Conservation (phyloP, 441 rosid species). For the Hura crepitans region DNA sequence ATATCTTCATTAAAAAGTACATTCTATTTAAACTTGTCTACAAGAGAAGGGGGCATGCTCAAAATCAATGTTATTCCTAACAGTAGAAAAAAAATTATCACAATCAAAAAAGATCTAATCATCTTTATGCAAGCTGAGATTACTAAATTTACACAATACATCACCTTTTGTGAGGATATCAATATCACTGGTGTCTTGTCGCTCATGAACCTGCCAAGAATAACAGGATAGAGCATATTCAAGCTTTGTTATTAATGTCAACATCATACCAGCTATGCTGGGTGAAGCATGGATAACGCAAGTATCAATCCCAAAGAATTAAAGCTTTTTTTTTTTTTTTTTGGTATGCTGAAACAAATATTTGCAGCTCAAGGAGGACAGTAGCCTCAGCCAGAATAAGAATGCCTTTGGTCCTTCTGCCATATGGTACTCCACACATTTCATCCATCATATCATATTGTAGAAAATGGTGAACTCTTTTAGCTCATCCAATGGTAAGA, state of each 20-base stretch:
- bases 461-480: no score
- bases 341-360: background rate
- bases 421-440: no score
- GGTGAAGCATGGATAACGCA: background rate
- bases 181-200: slow-evolving; percentile 38
- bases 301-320: background rate
- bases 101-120: background rate
- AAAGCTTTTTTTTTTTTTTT: background rate
- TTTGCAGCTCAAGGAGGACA: slow-evolving; percentile 2
- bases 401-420: no score
- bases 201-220: slow-evolving; percentile 55
- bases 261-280: background rate
- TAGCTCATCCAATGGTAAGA: no score
- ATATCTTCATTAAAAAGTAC: background rate
- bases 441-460: no score
- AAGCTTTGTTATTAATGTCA: background rate
- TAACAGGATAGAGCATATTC: background rate
- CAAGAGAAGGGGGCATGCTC: background rate
- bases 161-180: slow-evolving; percentile 74
- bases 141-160: background rate
- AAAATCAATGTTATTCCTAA: background rate
- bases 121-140: background rate
- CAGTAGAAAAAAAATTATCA: background rate
- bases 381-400: no score
- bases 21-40: no score